Evolutionary conservation across 2,329 filamentous ascomycete species (phyloP), one percentile per base, ranked within the genome.

Genomic region (Paecilomyces variotii): DNA sequence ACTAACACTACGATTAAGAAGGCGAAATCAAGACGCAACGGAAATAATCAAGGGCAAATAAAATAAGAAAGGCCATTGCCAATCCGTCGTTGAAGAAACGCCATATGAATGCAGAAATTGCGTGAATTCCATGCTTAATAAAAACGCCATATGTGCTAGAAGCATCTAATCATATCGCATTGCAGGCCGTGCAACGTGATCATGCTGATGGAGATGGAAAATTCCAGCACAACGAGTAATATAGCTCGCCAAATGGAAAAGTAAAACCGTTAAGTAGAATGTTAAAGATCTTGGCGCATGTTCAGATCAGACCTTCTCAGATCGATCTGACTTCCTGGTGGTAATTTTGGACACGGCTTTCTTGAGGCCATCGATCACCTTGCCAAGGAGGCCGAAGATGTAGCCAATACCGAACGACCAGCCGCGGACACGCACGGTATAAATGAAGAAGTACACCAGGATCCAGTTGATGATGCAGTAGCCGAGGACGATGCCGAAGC

Each of bases 401-500:
- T 74, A 75, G 0, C 83, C 83, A 59, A 90, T 79, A 0, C 87
- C 88, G 71, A 91, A 91, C 25, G 74, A 82, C 87, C 87, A 91
- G 6, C 86, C 82, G 62, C 80, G 81, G 57, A 91, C 83, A 19
- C 88, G 80, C 5, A 90, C 86, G 2, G 84, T 87, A 73, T 87
- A 91, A 58, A 91, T 85, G 68, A 91, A 90, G 74, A 90, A 89
- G 70, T 89, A 89, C 0, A 90, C 87, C 57, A 91, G 72, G 49
- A 80, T 75, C 85, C 85, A 90, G 67, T 90, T 91, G 55, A 83
- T 86, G 12, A 88, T 75, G 56, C 83, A 84, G 69, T 90, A 91
- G 1, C 83, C 84, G 7, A 89, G 64, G 76, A 91, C 89, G 60
- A 91, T 86, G 6, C 87, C 88, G 64, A 90, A 88, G 70, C 87